Evolutionary conservation across 108 stramenopile genomes (phyloP).

Genomic region (Cafeteria roenbergensis): DNA sequence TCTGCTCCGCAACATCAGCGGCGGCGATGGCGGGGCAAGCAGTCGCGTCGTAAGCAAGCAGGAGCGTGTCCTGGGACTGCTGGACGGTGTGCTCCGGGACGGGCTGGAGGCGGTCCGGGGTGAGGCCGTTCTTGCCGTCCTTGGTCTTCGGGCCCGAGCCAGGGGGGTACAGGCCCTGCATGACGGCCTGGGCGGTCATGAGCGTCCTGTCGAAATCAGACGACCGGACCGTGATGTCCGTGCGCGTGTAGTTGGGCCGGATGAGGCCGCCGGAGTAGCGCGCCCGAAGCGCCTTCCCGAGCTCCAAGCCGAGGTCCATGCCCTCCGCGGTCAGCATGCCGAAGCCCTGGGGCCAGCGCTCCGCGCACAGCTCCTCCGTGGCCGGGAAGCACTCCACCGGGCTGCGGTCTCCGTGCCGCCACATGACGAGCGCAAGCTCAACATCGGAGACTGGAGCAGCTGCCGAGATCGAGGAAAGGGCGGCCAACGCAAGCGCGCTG

Average conservation of each 20-base stretch:
- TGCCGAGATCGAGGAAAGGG: no score
- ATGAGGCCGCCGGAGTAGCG: no score
- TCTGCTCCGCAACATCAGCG: background rate
- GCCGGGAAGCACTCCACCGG: no score
- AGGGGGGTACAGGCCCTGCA: slow-evolving; percentile 9
- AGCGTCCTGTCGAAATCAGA: slow-evolving; percentile 9
- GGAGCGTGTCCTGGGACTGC: background rate
- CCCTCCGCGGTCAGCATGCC: no score
- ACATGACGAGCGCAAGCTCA: no score
- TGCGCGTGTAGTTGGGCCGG: slow-evolving; percentile 1
- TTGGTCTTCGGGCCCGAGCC: background rate
- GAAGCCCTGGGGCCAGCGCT: no score
- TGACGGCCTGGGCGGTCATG: background rate
- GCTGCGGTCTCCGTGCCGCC: no score
- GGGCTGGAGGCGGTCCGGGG: background rate
- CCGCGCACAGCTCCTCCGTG: no score
- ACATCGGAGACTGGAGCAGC: no score
- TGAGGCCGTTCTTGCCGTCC: background rate
- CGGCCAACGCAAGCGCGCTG: no score
- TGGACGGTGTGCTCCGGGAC: background rate
- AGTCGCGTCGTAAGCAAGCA: background rate
- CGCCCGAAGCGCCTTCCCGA: no score
- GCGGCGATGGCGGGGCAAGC: background rate
- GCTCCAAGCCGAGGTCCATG: no score
- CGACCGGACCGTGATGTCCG: background rate